Percentiles rank a stretch among this genome's conserved stretches.
Conservation (phyloP, 805 yeast genomes). For the Pichia gijzeniarum region DNA sequence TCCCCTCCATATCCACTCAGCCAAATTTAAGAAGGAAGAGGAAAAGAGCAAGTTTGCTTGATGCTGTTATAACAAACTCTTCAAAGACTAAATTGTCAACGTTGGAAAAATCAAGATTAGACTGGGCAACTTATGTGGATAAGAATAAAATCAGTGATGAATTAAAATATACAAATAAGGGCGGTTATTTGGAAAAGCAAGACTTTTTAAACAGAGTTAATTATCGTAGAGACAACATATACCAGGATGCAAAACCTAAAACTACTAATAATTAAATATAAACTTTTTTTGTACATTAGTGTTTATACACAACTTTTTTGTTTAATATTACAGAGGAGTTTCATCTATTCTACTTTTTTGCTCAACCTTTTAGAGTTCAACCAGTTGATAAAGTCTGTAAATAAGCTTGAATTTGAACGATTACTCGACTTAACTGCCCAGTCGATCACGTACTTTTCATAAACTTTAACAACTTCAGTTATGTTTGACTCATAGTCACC, state of each 20-base stretch:
- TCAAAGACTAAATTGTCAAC: slow-evolving; percentile 81
- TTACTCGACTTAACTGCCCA: slow-evolving; percentile 52
- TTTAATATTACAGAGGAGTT: neutral
- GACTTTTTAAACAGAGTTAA: slow-evolving; percentile 81
- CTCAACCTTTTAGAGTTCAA: slow-evolving; percentile 41
- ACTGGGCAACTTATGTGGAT: slow-evolving; percentile 94
- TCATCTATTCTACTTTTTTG: slow-evolving; percentile 1
- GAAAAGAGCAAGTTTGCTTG: slow-evolving; percentile 70
- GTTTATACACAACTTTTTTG: neutral
- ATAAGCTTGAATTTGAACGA: slow-evolving; percentile 49
- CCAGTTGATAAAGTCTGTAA: slow-evolving; percentile 80
- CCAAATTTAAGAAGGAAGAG: slow-evolving; percentile 32
- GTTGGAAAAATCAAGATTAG: slow-evolving; percentile 84
- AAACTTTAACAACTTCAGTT: slow-evolving; percentile 46
- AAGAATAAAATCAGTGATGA: slow-evolving; percentile 80
- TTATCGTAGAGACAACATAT: slow-evolving; percentile 44
- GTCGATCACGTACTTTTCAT: slow-evolving; percentile 44
- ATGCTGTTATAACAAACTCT: slow-evolving; percentile 63
- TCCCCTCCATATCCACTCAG: neutral
- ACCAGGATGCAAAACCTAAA: slow-evolving; percentile 34
- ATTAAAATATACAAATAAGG: slow-evolving; percentile 71
- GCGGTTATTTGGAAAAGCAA: slow-evolving; percentile 86
- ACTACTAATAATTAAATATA: neutral
- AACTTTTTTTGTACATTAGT: slow-evolving; percentile 4
- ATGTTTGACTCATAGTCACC: slow-evolving; percentile 24